These are phyloP conservation scores for Dioszegia crocea DNA, from an alignment of 768 basidiomycete genomes.

Conservation along the genomic window DNA sequence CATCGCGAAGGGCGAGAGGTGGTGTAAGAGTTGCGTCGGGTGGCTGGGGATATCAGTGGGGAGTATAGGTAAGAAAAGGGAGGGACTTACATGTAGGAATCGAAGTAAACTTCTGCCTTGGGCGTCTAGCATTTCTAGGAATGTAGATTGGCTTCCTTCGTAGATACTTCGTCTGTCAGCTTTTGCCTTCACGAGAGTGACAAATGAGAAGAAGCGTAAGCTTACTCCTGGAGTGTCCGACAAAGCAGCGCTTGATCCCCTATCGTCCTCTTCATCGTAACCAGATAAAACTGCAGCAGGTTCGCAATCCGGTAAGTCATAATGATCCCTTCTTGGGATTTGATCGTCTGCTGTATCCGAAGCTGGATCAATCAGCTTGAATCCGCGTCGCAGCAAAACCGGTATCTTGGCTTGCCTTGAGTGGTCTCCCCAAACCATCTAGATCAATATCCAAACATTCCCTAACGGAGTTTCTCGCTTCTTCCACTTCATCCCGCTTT, in stretches of 20 bases:
- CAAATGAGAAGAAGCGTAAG: neutral
- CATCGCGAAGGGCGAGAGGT: conserved; percentile 73
- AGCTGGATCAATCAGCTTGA: conserved; percentile 54
- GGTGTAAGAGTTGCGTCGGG: conserved; percentile 67
- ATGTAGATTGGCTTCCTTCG: conserved; percentile 71
- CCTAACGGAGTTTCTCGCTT: conserved; percentile 73
- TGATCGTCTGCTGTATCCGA: conserved; percentile 87
- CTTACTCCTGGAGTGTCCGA: conserved; percentile 73
- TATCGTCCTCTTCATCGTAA: conserved; percentile 89
- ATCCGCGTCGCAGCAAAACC: neutral
- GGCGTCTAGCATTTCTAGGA: conserved; percentile 79
- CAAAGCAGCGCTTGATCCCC: conserved; percentile 77
- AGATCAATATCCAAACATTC: conserved; percentile 77
- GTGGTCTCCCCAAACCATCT: conserved; percentile 77
- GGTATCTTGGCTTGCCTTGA: conserved; percentile 65
- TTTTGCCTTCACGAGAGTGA: neutral
- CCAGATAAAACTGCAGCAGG: conserved; percentile 85
- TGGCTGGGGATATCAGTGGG: conserved; percentile 30
- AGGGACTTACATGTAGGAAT: conserved; percentile 52
- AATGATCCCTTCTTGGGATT: conserved; percentile 89
- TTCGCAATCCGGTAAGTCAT: conserved; percentile 89
- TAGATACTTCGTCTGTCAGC: conserved; percentile 60
- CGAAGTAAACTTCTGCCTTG: conserved; percentile 65
- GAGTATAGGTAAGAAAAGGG: neutral
- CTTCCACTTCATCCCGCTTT: conserved; percentile 48